These are phyloP conservation scores for Leccinum broughii DNA, from an alignment of 768 basidiomycete genomes.

Conservation along the genomic window DNA sequence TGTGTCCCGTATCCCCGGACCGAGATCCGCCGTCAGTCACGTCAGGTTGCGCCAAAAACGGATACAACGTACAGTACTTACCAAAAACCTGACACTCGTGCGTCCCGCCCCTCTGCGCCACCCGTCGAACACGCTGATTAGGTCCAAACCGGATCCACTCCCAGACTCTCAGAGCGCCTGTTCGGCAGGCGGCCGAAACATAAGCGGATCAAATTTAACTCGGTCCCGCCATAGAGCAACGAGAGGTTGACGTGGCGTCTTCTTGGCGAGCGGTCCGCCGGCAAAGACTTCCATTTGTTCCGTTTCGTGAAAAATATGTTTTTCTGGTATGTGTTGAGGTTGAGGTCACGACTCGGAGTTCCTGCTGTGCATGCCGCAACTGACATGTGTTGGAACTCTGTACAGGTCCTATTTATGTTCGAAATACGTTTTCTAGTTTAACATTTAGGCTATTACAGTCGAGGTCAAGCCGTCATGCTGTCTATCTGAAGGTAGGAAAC, in stretches of 20 bases:
- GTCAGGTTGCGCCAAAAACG: constrained; percentile 31
- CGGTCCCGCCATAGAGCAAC: constrained; percentile 39
- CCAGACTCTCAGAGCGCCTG: constrained; percentile 5
- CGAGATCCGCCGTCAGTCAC: no score
- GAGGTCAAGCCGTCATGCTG: no score
- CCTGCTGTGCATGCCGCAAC: no score
- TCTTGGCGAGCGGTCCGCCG: constrained; percentile 39
- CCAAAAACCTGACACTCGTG: constrained; percentile 24
- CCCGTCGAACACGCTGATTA: constrained; percentile 31
- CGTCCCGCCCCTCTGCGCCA: constrained; percentile 36
- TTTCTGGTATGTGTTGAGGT: no score
- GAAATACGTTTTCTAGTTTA: no score
- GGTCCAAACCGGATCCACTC: constrained; percentile 19
- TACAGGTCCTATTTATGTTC: no score
- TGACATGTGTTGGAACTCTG: no score
- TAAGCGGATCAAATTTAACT: constrained; percentile 30
- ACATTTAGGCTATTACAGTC: no score
- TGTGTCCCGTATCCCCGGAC: no score
- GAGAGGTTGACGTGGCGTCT: constrained; percentile 33
- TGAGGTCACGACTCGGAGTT: no score
- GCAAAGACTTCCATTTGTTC: constrained; percentile 27
- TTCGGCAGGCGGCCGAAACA: constrained; percentile 20
- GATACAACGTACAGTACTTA: constrained; percentile 14
- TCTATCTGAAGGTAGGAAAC: no score
- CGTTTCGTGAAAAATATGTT: no score